Evolutionary conservation across 2,329 filamentous ascomycete species (phyloP).

Genomic region (Elsinoe arachidis): DNA sequence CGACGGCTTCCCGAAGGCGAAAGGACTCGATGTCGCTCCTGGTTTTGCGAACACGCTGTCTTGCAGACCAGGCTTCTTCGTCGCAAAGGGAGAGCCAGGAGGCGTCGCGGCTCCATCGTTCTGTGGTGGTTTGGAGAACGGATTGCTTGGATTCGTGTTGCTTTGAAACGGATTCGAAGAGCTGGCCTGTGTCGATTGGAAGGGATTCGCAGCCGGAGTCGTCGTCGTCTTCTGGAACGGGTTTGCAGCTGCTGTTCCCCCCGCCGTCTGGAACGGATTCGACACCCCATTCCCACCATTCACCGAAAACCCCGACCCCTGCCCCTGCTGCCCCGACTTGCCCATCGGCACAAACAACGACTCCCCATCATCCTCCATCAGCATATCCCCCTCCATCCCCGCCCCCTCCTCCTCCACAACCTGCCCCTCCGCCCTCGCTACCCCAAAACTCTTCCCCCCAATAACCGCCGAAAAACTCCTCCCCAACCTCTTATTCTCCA

Average conservation of each 20-base stretch:
- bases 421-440: conserved; percentile 43
- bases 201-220: neutral
- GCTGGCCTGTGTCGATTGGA: neutral
- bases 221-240: conserved; percentile 6
- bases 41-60: neutral
- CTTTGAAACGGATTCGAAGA: neutral
- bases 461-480: conserved; percentile 50
- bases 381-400: conserved; percentile 23
- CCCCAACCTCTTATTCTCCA: conserved; percentile 50
- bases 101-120: neutral
- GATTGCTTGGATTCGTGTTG: conserved; percentile 3
- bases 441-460: conserved; percentile 45
- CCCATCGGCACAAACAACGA: conserved; percentile 36
- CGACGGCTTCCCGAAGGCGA: conserved; percentile 17
- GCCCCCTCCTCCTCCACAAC: conserved; percentile 35
- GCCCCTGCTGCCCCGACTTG: neutral
- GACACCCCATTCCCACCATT: neutral
- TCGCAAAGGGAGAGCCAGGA: neutral
- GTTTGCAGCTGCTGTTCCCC: neutral
- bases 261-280: neutral
- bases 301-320: neutral
- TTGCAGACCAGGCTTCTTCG: neutral
- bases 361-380: conserved; percentile 26
- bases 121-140: conserved; percentile 14
- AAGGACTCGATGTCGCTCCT: neutral